These are phyloP conservation scores for Fragaria vesca DNA, from an alignment of 306 rosid genomes.

Conservation along the genomic window DNA sequence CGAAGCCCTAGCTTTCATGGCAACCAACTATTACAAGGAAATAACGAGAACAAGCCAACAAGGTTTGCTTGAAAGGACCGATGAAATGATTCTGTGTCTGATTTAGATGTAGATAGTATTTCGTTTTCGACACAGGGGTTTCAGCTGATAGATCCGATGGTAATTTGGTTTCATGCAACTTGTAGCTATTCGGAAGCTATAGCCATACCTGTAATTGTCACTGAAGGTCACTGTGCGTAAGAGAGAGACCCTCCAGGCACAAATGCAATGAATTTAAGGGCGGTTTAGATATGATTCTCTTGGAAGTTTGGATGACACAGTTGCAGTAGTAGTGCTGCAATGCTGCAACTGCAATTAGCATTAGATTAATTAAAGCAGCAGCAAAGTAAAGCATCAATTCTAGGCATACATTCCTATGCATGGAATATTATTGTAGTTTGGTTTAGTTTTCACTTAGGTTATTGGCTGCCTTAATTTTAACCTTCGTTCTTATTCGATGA, in stretches of 20 bases:
- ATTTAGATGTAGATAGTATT: constrained; percentile 1
- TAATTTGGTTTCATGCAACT: not conserved
- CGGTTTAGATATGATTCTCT: not conserved
- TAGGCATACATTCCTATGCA: not conserved
- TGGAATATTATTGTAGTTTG: not conserved
- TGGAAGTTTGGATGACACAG: not conserved
- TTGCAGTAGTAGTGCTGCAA: not conserved
- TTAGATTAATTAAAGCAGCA: not conserved
- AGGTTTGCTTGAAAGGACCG: not conserved
- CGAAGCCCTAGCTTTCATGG: not conserved
- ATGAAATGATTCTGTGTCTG: not conserved
- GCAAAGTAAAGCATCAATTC: constrained; percentile 8
- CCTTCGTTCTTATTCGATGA: not conserved
- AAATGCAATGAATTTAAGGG: not conserved
- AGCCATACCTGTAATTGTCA: constrained; percentile 3
- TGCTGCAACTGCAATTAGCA: not conserved
- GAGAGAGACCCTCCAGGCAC: not conserved
- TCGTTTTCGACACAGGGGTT: constrained; percentile 8
- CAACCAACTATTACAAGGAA: not conserved
- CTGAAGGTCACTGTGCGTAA: not conserved
- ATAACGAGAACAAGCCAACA: not conserved
- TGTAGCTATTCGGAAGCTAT: not conserved
- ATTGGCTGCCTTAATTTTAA: not conserved
- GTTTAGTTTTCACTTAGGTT: not conserved
- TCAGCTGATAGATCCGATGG: not conserved